Conservation (phyloP, 164 flowering plant genomes). For the Berberis vulgaris region DNA sequence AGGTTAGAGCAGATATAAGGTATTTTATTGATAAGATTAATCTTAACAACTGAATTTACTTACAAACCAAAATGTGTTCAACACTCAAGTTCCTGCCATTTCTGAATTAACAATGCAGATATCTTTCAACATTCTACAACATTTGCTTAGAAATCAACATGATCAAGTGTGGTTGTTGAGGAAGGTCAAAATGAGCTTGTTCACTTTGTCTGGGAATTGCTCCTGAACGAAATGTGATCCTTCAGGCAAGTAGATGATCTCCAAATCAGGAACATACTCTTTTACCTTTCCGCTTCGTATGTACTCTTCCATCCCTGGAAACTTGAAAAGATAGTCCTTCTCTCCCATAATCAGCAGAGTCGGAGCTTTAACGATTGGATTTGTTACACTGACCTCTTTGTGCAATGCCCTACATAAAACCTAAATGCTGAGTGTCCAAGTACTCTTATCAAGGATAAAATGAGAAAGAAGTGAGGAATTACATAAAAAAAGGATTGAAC, state of each 20-base stretch:
- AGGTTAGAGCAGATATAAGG: no score
- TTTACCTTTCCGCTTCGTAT: conserved; percentile 31
- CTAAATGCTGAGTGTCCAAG: no score
- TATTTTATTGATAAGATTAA: no score
- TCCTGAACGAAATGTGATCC: conserved; percentile 56
- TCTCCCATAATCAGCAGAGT: conserved; percentile 50
- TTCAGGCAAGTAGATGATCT: conserved; percentile 33
- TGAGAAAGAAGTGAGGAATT: no score
- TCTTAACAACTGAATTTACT: no score
- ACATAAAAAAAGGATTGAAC: no score
- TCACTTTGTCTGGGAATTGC: conserved; percentile 48
- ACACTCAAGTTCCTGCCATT: no score
- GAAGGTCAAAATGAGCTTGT: conserved; percentile 32
- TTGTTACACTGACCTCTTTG: conserved; percentile 11
- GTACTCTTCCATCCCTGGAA: conserved; percentile 49
- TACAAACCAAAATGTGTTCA: no score
- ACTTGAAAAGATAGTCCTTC: conserved; percentile 43
- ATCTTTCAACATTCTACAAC: no score
- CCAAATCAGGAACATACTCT: conserved; percentile 33
- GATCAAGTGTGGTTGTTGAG: conserved; percentile 14
- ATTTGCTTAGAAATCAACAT: background rate
- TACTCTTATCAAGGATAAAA: no score
- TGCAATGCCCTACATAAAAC: conserved; percentile 14
- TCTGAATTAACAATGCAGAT: no score
- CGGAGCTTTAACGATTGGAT: conserved; percentile 33